Base-by-base conservation (phyloP, 1,284 basidiomycete genomes). In the Lentinula novae-zelandiae region DNA sequence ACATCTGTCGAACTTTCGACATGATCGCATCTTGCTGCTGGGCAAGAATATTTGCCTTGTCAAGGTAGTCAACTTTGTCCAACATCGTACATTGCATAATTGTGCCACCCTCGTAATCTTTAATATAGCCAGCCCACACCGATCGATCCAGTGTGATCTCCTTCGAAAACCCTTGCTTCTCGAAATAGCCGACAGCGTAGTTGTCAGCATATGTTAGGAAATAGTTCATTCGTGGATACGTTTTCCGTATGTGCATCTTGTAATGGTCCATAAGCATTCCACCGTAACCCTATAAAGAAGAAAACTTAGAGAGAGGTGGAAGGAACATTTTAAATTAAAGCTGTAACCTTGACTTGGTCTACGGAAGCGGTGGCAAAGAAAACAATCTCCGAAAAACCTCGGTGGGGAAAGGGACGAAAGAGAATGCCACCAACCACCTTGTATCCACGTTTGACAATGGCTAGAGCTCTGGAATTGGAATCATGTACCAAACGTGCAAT, bases 71-170 rank as follows among this genome's bases (percentile, higher is more conserved):
- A 65, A 99, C 87, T 68, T 93, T 92, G 27, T 85, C 88, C 20
- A 99, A 77, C 92, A 99, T 92, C 3, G 90, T 92, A 71, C 97
- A 99, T 75, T 97, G 95, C 96, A 99, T 98, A 76, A 99, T 93
- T 51, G 97, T 99, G n/a, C 95, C 96, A 53, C 97, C 97, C 73
- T 99, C 97, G 74, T 99, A 99, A 73, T 99, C 97, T 75, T 99
- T 99, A 86, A 99, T 99, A 74, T 99, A 99, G 1, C 96, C 97
- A 0, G 96, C 96, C 97, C 97, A 99, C 3, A 92, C 82, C 1
- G 93, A 88, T 44, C 96, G 86, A 62, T 92, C 90, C 17, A 97
- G 84, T 0, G 89, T 91, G 66, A 99, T 97, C 66, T 99, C 96
- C 74, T 98, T 99, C 1, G 94, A 93, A 76, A 99, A 99, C 0